These are phyloP conservation scores for Mucor ambiguus DNA, from an alignment of 371 early-diverging fungal genomes.

Conservation along the genomic window DNA sequence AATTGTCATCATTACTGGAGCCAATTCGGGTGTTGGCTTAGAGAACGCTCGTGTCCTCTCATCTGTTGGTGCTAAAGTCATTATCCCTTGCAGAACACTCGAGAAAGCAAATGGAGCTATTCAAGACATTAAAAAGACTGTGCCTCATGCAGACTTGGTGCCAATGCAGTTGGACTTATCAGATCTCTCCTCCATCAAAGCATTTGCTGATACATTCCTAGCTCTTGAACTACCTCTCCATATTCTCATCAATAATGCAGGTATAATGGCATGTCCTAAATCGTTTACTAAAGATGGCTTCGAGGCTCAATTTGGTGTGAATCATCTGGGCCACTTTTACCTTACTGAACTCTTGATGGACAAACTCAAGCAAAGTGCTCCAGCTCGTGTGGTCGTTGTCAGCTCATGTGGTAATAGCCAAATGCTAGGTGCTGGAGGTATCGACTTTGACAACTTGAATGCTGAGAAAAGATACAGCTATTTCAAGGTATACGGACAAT, in stretches of 20 bases:
- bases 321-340: slow-evolving; percentile 77
- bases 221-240: slow-evolving; percentile 45
- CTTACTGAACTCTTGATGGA: slow-evolving; percentile 62
- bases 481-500: slow-evolving; percentile 10
- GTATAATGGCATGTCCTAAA: slow-evolving; percentile 66
- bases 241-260: slow-evolving; percentile 61
- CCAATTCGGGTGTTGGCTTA: slow-evolving; percentile 52
- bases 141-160: slow-evolving; percentile 39
- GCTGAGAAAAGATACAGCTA: slow-evolving; percentile 28
- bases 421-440: slow-evolving; percentile 9
- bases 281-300: slow-evolving; percentile 58
- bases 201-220: slow-evolving; percentile 49
- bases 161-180: slow-evolving; percentile 60
- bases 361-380: slow-evolving; percentile 48
- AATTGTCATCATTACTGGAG: slow-evolving; percentile 73
- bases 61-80: slow-evolving; percentile 2
- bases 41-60: slow-evolving; percentile 5
- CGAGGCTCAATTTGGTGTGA: slow-evolving; percentile 38
- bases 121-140: slow-evolving; percentile 48
- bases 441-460: slow-evolving; percentile 39
- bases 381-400: slow-evolving; percentile 58
- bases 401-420: slow-evolving; percentile 41
- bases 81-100: slow-evolving; percentile 54
- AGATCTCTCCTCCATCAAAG: slow-evolving; percentile 48
- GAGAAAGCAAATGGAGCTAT: slow-evolving; percentile 46